Conservation (phyloP, 129 eudicot species). For the Artemisia tridentata region DNA sequence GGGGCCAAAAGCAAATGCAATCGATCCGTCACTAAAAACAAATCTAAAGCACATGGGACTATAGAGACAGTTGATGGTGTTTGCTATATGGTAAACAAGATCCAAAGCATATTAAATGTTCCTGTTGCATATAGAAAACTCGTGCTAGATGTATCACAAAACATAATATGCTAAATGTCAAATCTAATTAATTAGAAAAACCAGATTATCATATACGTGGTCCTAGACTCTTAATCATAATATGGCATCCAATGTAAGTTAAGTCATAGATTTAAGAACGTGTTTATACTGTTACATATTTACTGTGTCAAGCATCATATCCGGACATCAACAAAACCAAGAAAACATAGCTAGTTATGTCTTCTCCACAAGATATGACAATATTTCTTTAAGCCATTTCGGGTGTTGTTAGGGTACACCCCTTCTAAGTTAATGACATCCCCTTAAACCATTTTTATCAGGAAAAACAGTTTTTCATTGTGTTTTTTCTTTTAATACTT, state of each 20-base stretch:
- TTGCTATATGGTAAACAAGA: constrained; percentile 26
- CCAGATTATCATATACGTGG: too few relatives aligned
- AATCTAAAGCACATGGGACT: constrained; percentile 34
- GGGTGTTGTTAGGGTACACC: too few relatives aligned
- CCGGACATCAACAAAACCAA: not conserved
- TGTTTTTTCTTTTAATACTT: too few relatives aligned
- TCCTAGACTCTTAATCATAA: too few relatives aligned
- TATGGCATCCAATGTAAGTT: not conserved
- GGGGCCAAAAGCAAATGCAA: constrained; percentile 29
- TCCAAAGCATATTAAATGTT: constrained; percentile 32
- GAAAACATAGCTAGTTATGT: not conserved
- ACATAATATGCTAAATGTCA: not conserved
- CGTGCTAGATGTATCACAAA: not conserved
- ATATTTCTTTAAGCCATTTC: too few relatives aligned
- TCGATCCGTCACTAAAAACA: constrained; percentile 23
- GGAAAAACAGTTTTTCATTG: too few relatives aligned
- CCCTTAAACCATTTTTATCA: too few relatives aligned
- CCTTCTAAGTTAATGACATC: too few relatives aligned
- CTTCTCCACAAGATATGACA: too few relatives aligned
- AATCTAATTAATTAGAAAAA: too few relatives aligned
- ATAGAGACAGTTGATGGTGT: constrained; percentile 27
- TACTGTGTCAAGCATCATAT: not conserved
- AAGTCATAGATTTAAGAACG: too few relatives aligned
- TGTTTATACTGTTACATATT: not conserved
- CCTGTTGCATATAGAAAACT: not conserved